Evolutionary conservation across 352 stramenopile species (phyloP).

Genomic region (Pythium rishiriense): DNA sequence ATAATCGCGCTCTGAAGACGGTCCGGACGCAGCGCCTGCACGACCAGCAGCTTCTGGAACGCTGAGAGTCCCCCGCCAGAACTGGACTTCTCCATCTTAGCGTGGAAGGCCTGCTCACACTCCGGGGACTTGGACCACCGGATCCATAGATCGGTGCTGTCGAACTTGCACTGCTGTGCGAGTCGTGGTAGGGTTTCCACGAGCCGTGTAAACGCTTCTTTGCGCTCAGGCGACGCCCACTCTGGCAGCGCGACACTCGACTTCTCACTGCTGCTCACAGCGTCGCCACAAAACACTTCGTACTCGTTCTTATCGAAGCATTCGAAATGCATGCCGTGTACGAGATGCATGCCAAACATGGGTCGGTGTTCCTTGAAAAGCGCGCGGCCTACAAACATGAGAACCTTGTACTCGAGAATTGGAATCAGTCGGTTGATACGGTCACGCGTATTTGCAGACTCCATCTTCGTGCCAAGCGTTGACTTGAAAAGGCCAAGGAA

Average conservation of each 20-base stretch:
- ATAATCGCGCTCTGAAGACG: slow-evolving; percentile 89
- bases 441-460: slow-evolving; percentile 69
- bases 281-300: slow-evolving; percentile 90
- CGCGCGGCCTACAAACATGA: slow-evolving; percentile 91
- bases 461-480: slow-evolving; percentile 83
- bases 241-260: slow-evolving; percentile 44
- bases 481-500: slow-evolving; percentile 90
- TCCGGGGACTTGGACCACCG: slow-evolving; percentile 88
- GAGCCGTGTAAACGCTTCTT: slow-evolving; percentile 80
- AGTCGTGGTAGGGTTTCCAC: slow-evolving; percentile 73
- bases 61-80: slow-evolving; percentile 58
- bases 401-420: slow-evolving; percentile 85
- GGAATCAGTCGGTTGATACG: slow-evolving; percentile 83
- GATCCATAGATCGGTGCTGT: slow-evolving; percentile 85
- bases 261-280: slow-evolving; percentile 45
- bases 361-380: slow-evolving; percentile 94
- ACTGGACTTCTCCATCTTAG: slow-evolving; percentile 72
- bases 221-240: slow-evolving; percentile 84
- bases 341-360: slow-evolving; percentile 94
- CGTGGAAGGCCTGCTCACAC: slow-evolving; percentile 91
- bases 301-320: slow-evolving; percentile 94
- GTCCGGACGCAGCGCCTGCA: slow-evolving; percentile 91
- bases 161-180: slow-evolving; percentile 76
- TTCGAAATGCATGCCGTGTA: slow-evolving; percentile 91
- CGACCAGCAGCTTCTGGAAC: slow-evolving; percentile 93